Percentiles rank a stretch among this genome's conserved stretches.
Conservation (phyloP, 805 yeast species). For the Maudiozyma saulgeensis region DNA sequence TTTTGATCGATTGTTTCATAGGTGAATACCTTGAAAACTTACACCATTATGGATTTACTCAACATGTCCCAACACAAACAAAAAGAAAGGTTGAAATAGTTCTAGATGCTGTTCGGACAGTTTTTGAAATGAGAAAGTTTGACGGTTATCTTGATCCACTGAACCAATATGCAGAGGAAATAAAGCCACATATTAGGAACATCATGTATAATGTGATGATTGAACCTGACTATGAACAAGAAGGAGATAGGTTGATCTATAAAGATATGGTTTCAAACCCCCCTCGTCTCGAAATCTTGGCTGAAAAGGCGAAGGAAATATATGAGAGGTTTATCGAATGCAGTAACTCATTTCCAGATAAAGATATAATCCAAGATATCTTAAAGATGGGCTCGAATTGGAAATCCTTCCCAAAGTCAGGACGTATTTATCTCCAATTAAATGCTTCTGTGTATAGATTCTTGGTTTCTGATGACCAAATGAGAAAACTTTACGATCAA, state of each 20-base stretch:
- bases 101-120: constrained; percentile 14
- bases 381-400: constrained; percentile 31
- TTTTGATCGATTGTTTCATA: constrained; percentile 20
- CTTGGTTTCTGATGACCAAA: constrained; percentile 44
- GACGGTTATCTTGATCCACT: constrained; percentile 26
- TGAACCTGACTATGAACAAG: constrained; percentile 24
- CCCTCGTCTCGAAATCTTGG: constrained; percentile 15
- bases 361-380: constrained; percentile 45
- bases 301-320: constrained; percentile 32
- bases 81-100: constrained; percentile 14
- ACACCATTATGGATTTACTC: constrained; percentile 17
- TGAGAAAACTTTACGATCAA: constrained; percentile 54
- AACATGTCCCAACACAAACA: neutral
- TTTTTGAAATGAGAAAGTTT: constrained; percentile 23
- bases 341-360: constrained; percentile 37
- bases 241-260: constrained; percentile 23
- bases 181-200: constrained; percentile 19
- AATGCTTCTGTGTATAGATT: constrained; percentile 44
- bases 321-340: constrained; percentile 36
- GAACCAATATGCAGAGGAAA: constrained; percentile 27
- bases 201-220: constrained; percentile 19
- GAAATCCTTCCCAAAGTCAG: constrained; percentile 33
- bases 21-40: constrained; percentile 17
- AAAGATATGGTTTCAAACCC: constrained; percentile 24
- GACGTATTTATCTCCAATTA: constrained; percentile 38